phyloP scores from a whole-genome alignment of 495 filamentous ascomycete genomes.

The Amniculicola lignicola region DNA sequence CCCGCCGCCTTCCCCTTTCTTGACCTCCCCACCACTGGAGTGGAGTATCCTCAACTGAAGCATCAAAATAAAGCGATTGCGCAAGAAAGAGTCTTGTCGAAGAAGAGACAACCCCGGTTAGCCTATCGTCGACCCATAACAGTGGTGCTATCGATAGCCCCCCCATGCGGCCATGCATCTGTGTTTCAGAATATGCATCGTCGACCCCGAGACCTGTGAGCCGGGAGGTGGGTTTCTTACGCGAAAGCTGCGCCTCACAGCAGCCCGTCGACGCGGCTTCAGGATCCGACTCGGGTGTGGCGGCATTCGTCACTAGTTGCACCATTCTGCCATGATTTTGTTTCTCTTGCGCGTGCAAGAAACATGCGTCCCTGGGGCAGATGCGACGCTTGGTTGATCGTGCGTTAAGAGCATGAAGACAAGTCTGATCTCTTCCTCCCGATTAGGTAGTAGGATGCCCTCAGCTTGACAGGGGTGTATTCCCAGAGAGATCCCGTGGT shows the following conservation, averaged over 20 bases:
- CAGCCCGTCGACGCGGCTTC: conserved; percentile 4
- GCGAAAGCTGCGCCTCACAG: conserved; percentile 32
- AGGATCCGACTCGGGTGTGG: conserved; percentile 25
- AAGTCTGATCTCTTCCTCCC: conserved; percentile 1
- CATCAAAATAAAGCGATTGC: conserved; percentile 14
- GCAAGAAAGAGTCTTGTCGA: conserved; percentile 17
- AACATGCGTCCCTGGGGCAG: conserved; percentile 6
- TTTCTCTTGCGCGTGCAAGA: neutral
- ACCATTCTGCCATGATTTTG: neutral
- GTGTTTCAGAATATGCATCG: conserved; percentile 31
- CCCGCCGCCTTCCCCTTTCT: conserved; percentile 14
- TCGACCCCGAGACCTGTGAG: conserved; percentile 23
- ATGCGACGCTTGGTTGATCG: conserved; percentile 8
- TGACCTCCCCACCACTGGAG: conserved; percentile 12
- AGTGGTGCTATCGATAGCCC: conserved; percentile 36
- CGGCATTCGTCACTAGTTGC: conserved; percentile 9
- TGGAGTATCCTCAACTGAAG: conserved; percentile 13
- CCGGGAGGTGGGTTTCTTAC: conserved; percentile 5
- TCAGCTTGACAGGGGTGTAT: conserved; percentile 30
- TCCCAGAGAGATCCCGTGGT: conserved; percentile 10
- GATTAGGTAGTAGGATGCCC: neutral
- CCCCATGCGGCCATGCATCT: conserved; percentile 21
- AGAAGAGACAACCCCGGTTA: conserved; percentile 25
- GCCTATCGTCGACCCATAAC: conserved; percentile 34
- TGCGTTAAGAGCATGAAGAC: conserved; percentile 23